These are phyloP conservation scores for Tilletiopsis washingtonensis DNA, from an alignment of 1,284 basidiomycete genomes.

Conservation along the genomic window DNA sequence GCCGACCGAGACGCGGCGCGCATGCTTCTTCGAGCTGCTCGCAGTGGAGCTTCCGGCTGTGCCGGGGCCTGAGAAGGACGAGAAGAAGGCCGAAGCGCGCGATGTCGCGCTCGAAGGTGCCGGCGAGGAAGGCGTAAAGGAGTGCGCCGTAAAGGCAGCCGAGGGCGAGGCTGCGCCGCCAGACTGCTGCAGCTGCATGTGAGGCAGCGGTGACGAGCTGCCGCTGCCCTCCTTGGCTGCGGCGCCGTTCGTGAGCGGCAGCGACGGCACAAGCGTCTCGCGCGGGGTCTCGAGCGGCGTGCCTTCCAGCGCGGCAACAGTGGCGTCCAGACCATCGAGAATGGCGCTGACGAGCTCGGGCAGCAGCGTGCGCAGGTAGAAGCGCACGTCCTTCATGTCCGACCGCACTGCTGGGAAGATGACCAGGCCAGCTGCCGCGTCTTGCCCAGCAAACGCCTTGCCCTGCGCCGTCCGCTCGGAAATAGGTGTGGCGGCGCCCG, in stretches of 20 bases:
- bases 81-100: conserved; percentile 25
- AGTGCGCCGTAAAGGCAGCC: too few relatives aligned
- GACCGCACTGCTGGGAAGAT: conserved; percentile 41
- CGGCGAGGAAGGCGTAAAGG: not conserved
- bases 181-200: too few relatives aligned
- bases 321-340: conserved; percentile 32
- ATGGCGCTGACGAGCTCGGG: conserved; percentile 33
- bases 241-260: too few relatives aligned
- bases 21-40: conserved; percentile 2
- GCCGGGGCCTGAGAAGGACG: conserved; percentile 13
- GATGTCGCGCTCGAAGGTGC: conserved; percentile 10
- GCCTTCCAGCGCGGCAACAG: conserved; percentile 32
- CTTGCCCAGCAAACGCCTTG: not conserved
- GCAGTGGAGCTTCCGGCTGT: conserved; percentile 1
- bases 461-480: not conserved
- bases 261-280: conserved; percentile 37
- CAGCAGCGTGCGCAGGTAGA: conserved; percentile 40
- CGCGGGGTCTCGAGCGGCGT: conserved; percentile 41
- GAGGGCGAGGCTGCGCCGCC: too few relatives aligned
- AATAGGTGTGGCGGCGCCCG: not conserved
- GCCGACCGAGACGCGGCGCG: not conserved
- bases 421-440: conserved; percentile 19
- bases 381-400: conserved; percentile 41
- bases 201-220: conserved; percentile 4
- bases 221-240: too few relatives aligned